Percentiles rank a stretch among this genome's conserved stretches.
Conservation (phyloP, 2,329 filamentous ascomycete species). For the Chrysoporthe deuterocubensis region DNA sequence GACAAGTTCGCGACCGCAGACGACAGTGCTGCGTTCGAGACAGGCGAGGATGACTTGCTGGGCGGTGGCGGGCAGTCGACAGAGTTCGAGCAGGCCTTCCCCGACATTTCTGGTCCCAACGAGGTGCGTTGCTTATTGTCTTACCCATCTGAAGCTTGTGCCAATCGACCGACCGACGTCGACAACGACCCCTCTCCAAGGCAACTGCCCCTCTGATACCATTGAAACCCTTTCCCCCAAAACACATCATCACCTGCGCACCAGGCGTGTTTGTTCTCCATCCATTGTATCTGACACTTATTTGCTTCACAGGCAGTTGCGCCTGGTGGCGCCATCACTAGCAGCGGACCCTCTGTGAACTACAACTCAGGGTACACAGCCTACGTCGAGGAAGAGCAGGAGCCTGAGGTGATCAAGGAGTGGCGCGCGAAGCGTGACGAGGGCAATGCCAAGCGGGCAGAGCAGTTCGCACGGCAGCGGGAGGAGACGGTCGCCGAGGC, state of each 20-base stretch:
- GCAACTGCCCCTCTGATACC: neutral
- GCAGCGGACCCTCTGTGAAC: conserved; percentile 64
- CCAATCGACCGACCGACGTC: too few relatives aligned
- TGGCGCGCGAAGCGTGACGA: conserved; percentile 92
- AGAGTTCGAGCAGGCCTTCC: conserved; percentile 87
- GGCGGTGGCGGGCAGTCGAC: conserved; percentile 53
- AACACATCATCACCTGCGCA: neutral
- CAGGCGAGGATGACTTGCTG: conserved; percentile 72
- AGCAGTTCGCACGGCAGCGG: conserved; percentile 82
- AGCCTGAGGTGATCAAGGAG: conserved; percentile 85
- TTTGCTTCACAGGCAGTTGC: conserved; percentile 64
- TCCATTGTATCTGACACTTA: neutral
- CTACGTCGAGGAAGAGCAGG: conserved; percentile 63
- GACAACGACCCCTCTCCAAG: neutral
- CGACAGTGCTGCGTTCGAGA: conserved; percentile 69
- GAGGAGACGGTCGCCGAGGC: conserved; percentile 86
- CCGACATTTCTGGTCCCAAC: conserved; percentile 71
- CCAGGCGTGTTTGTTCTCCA: neutral
- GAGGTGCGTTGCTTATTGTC: conserved; percentile 55
- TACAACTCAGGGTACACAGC: conserved; percentile 67
- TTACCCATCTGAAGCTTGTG: neutral
- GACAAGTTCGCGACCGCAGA: conserved; percentile 82
- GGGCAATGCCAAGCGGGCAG: conserved; percentile 79
- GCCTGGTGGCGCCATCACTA: conserved; percentile 75
- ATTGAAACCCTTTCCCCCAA: neutral